Conservation (phyloP, 2,329 filamentous ascomycete species). For the Bimuria novae-zelandiae region DNA sequence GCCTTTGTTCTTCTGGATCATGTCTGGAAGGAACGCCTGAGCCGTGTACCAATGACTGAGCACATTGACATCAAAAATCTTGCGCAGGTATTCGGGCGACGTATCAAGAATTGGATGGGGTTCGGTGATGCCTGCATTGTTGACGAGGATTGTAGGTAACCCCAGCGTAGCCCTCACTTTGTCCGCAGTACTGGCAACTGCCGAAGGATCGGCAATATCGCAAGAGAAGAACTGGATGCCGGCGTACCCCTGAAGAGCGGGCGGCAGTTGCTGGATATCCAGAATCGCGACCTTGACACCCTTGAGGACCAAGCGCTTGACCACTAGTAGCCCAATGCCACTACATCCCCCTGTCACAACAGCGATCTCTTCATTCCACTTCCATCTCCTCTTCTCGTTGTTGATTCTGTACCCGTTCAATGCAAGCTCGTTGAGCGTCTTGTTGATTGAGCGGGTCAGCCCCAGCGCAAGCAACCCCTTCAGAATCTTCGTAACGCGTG, state of each 20-base stretch:
- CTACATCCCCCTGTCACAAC: conserved; percentile 45
- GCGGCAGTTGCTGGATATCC: conserved; percentile 38
- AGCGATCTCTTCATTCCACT: conserved; percentile 39
- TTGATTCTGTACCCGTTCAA: conserved; percentile 47
- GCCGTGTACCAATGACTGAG: too few relatives aligned
- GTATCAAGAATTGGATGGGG: too few relatives aligned
- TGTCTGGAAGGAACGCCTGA: too few relatives aligned
- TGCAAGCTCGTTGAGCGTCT: conserved; percentile 36
- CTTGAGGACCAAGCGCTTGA: conserved; percentile 29
- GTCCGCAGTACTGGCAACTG: conserved; percentile 32
- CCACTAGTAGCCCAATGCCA: conserved; percentile 42
- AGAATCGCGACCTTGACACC: conserved; percentile 41
- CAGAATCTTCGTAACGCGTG: conserved; percentile 28
- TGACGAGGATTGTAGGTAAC: background rate
- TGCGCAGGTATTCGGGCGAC: too few relatives aligned
- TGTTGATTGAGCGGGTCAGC: conserved; percentile 32
- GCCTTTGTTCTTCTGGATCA: too few relatives aligned
- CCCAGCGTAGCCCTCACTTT: conserved; percentile 29
- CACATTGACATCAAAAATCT: too few relatives aligned
- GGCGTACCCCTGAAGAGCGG: conserved; percentile 29
- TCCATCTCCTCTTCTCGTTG: conserved; percentile 42
- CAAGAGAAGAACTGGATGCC: conserved; percentile 39
- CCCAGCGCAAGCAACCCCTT: conserved; percentile 41
- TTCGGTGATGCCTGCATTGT: too few relatives aligned
- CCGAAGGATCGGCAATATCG: conserved; percentile 38